Percentiles rank a stretch among this genome's conserved stretches.
These are phyloP conservation scores for Oidium heveae DNA, from an alignment of 2,329 filamentous ascomycete genomes.

Conservation along the genomic window DNA sequence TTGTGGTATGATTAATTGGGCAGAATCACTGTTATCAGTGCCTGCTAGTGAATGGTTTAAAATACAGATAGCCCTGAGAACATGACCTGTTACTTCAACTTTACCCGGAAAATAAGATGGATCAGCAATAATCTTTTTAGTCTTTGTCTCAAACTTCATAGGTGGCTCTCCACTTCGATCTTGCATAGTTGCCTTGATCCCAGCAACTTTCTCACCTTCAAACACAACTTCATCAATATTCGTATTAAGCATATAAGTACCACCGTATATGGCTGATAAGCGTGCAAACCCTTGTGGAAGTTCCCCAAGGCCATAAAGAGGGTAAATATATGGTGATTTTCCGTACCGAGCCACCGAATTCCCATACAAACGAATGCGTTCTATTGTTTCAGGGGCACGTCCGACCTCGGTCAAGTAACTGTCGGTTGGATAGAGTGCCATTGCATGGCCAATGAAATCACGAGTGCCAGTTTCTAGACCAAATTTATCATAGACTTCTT, in stretches of 20 bases:
- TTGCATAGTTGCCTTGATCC: constrained; percentile 96
- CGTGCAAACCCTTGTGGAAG: constrained; percentile 94
- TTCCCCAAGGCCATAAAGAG: constrained; percentile 88
- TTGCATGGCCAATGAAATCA: constrained; percentile 94
- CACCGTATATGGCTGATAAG: constrained; percentile 92
- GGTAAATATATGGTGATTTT: constrained; percentile 98
- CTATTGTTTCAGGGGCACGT: constrained; percentile 57
- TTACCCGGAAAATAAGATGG: constrained; percentile 91
- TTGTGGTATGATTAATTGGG: constrained; percentile 92
- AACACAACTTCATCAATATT: constrained; percentile 74
- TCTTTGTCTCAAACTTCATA: constrained; percentile 91
- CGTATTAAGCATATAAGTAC: constrained; percentile 98
- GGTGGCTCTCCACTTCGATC: constrained; percentile 43
- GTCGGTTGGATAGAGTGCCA: constrained; percentile 86
- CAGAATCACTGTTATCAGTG: constrained; percentile 70
- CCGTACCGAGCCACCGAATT: constrained; percentile 95
- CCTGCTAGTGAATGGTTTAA: constrained; percentile 82
- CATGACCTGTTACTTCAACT: constrained; percentile 64
- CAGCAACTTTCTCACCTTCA: constrained; percentile 62
- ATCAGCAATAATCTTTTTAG: constrained; percentile 85
- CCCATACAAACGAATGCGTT: constrained; percentile 85
- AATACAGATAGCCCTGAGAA: constrained; percentile 92
- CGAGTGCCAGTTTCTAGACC: constrained; percentile 69
- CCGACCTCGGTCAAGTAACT: constrained; percentile 56
- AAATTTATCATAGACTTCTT: constrained; percentile 97